Base-by-base conservation (phyloP, 768 basidiomycete species). In the Psilocybe subaeruginosa region DNA sequence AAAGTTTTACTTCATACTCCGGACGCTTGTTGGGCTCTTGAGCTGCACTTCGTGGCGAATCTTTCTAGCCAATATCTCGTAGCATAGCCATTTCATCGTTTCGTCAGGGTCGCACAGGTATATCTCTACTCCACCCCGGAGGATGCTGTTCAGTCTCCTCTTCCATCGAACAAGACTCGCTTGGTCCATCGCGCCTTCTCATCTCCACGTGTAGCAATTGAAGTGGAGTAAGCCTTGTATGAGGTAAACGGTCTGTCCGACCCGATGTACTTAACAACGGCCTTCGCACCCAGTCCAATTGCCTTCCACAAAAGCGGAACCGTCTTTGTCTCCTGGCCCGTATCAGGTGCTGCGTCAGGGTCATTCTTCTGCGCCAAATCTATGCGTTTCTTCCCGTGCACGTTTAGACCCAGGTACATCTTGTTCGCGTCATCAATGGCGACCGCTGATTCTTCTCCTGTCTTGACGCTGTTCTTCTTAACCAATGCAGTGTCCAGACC, bases 371-470 rank as follows among this genome's bases (percentile, higher is more conserved):
- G 74, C 0, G 82, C 82, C 7, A 87, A 74, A 64, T 87, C 85
- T 14, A 76, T 75, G 2, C 84, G 76, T 66, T 88, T 87, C 75
- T 85, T 86, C 17, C 86, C 86, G 60, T 86, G 84, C 19, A 88
- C 83, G 58, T 81, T 81, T 41, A 89, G 75, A 0, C 87, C 86
- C 16, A 87, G 81, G 64, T 88, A 89, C 0, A 81, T 48, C 66
- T 72, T 77, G 67, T 80, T 77, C 54, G 70, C 63, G 63, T 80
- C 78, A 62, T 78, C 77, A 45, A 68, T 62, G 8, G 69, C 65
- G 11, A 61, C 60, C 27, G 70, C 66, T 14, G 64, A 56, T 19
- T 73, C 71, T 7, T 71, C 68, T 8, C 70, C 72, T 2, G 70
- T 68, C 14, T 53, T 49, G 11, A 54, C 53, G 14, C 47, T 61